Evolutionary conservation across 345 rosid species (phyloP), one percentile per base, ranked within the genome.

Genomic region (Citrus unshiu): DNA sequence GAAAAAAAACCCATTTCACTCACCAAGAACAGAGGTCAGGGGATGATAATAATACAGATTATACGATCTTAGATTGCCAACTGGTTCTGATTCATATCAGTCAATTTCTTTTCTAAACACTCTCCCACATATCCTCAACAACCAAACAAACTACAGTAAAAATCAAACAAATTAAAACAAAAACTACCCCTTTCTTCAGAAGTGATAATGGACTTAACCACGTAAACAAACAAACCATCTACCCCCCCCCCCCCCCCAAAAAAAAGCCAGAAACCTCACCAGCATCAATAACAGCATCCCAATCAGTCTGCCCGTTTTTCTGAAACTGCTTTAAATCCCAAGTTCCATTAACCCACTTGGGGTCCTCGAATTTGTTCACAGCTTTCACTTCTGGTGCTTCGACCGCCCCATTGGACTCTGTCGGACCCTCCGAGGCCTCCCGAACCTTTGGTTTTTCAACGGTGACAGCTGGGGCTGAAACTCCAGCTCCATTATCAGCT

Each of bases 271-370:
- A 74, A 24, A 49, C 14, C 91, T 80, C 74, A 93, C 99, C 99
- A 84, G 98, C 91, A 86, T 93, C 97, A 78, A 95, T 95, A 72
- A 93, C 95, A 34, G 91, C 86, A 85, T 95, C 99, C 99, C 99
- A 95, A 71, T 90, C 87, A 58, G 93, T 87, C 77, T 80, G 83
- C 22, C 92, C 95, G 71, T 83, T 83, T 81, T 89, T 93, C 80
- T 78, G 80, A 74, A 95, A 93, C 84, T 87, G 88, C 74, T 86
- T 89, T 87, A 95, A 88, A 78, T 95, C 95, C 99, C 99, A 95
- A 70, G 95, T 95, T 75, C 99, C 98, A n/a, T 81, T 85, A 63
- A 91, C 74, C 99, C 99, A 95, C 73, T 76, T 91, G 60, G 90
- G 82, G 75, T 95, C 95, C 79, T 83, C 81, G 83, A 91, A 93